Evolutionary conservation across 2,329 filamentous ascomycete species (phyloP).

Genomic region (Penicillium fuscoglaucum): DNA sequence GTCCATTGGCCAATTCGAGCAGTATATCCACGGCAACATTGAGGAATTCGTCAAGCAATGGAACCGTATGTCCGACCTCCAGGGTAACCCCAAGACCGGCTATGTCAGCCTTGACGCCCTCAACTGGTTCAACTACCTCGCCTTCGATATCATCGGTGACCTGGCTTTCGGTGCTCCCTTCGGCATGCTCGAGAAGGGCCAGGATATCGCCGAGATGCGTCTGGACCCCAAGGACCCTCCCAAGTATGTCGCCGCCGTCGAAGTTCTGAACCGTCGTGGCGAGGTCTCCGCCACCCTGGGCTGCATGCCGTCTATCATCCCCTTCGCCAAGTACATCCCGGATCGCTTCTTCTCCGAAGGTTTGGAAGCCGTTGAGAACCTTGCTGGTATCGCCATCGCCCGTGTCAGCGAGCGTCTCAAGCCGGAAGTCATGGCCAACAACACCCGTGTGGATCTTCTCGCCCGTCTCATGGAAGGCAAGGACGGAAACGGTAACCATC

Average conservation of each 20-base stretch:
- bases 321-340: conserved; percentile 76
- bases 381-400: conserved; percentile 85
- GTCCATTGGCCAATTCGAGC: conserved; percentile 79
- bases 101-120: conserved; percentile 70
- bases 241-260: conserved; percentile 74
- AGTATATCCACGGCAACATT: conserved; percentile 81
- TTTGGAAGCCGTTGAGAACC: conserved; percentile 70
- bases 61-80: conserved; percentile 60
- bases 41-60: conserved; percentile 71
- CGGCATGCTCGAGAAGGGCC: conserved; percentile 76
- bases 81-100: conserved; percentile 50
- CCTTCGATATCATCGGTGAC: conserved; percentile 62
- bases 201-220: conserved; percentile 74
- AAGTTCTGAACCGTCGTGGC: conserved; percentile 83
- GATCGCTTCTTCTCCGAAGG: conserved; percentile 80
- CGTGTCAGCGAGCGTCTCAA: conserved; percentile 73
- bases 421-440: conserved; percentile 59
- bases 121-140: conserved; percentile 75
- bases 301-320: conserved; percentile 70
- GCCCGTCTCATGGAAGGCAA: conserved; percentile 81
- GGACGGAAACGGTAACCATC: conserved; percentile 72
- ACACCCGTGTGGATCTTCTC: conserved; percentile 74
- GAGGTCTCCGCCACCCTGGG: conserved; percentile 83
- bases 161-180: conserved; percentile 74
- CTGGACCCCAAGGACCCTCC: conserved; percentile 60